Conservation (phyloP, 2,329 filamentous ascomycete species). For the Alternaria triticimaculans region DNA sequence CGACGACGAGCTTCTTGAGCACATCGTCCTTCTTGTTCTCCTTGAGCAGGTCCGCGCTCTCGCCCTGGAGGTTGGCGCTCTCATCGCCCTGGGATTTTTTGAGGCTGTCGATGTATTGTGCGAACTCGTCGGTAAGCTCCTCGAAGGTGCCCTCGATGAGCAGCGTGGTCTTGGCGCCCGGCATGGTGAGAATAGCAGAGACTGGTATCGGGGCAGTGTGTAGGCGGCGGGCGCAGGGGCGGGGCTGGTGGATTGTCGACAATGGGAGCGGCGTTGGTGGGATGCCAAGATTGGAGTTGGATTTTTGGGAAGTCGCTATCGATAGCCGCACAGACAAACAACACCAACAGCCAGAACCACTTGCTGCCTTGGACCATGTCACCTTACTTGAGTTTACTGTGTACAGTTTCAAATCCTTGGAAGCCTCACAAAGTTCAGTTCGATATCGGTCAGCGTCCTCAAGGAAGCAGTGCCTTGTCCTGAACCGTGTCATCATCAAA, state of each 20-base stretch:
- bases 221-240: conserved; percentile 21
- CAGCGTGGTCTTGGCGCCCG: conserved; percentile 66
- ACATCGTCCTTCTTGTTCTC: conserved; percentile 79
- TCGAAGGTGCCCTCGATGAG: conserved; percentile 90
- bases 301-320: conserved; percentile 31
- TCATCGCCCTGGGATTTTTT: conserved; percentile 67
- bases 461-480: background rate
- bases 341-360: background rate
- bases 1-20: conserved; percentile 86
- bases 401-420: background rate
- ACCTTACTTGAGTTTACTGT: background rate
- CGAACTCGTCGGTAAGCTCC: conserved; percentile 92
- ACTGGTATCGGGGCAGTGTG: conserved; percentile 30
- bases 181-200: conserved; percentile 55
- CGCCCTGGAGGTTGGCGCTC: conserved; percentile 60
- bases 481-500: background rate
- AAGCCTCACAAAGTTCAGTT: background rate
- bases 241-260: conserved; percentile 34
- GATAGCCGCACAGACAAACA: conserved; percentile 19
- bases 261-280: conserved; percentile 32
- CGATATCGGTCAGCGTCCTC: background rate
- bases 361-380: background rate
- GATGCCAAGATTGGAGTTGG: conserved; percentile 37
- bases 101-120: conserved; percentile 87
- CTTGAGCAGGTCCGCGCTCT: conserved; percentile 73